Conservation (phyloP, 306 rosid species). For the Psophocarpus tetragonolobus region DNA sequence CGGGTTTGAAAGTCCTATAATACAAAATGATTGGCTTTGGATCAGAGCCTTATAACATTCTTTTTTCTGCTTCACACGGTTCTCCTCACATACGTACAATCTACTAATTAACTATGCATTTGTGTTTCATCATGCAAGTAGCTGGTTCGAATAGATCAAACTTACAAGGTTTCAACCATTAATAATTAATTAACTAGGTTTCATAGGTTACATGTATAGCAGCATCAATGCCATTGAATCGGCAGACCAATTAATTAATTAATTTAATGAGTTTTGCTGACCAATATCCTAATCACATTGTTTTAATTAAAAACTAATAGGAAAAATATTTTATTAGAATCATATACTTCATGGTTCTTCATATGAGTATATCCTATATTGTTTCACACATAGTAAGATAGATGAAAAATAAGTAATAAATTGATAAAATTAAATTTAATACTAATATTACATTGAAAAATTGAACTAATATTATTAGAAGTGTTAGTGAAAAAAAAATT, state of each 20-base stretch:
- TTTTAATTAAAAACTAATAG: no score
- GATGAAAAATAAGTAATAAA: no score
- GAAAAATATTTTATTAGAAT: no score
- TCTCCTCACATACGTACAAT: constrained; percentile 32
- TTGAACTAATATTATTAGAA: no score
- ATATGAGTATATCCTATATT: no score
- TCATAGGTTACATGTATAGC: not conserved
- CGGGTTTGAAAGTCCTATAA: constrained; percentile 28
- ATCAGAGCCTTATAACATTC: constrained; percentile 30
- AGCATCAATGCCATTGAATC: constrained; percentile 38
- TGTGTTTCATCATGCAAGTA: constrained; percentile 24
- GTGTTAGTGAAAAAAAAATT: no score
- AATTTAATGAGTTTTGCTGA: no score
- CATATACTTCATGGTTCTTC: no score
- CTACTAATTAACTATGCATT: constrained; percentile 2
- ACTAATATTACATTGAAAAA: no score
- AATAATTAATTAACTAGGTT: constrained; percentile 22
- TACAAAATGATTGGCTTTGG: constrained; percentile 47
- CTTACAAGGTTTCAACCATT: constrained; percentile 27
- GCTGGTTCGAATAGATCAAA: constrained; percentile 20
- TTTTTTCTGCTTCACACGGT: not conserved
- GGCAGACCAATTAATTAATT: constrained; percentile 17
- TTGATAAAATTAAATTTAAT: no score
- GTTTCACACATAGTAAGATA: no score
- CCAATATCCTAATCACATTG: no score